Base-by-base conservation (phyloP, 768 basidiomycete genomes). In the Podaxis sp. region DNA sequence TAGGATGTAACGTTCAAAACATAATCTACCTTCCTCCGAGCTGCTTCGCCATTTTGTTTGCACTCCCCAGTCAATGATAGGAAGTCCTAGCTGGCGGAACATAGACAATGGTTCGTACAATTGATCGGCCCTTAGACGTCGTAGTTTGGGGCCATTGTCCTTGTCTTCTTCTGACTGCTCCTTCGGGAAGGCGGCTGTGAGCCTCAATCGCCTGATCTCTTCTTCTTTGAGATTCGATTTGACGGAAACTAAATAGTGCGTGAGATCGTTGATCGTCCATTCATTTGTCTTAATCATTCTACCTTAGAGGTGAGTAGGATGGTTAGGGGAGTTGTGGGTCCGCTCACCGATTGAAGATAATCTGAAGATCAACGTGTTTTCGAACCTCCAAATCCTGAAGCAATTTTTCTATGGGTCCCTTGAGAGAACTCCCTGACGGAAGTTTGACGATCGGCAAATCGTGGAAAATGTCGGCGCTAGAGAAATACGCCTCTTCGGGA, bases 201-300 rank as follows among this genome's bases (percentile, higher is more conserved):
- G 81, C 74, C 61, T 80, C 38, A 65, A 82, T 65, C 74, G 93
- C 25, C 72, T 66, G 67, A 77, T 71, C 64, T 84, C 83, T 60
- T 79, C 78, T 2, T 67, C 57, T 7, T 73, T 77, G 54, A 83
- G 67, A 0, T 77, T 77, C 14, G 85, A 81, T 67, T 85, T 84
- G 7, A 97, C 90, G 2, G 89, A 87, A 38, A 92, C 89, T 10
- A 99, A 82, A 70, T 99, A 97, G 68, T 88, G 89, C 55, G 89
- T 82, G 14, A 99, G 79, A 62, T 97, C 91, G 10, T 86, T 81
- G 54, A 89, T 86, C 1, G 88, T 90, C 95, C 94, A 95, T 64
- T 91, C 88, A 28, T 93, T 93, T 50, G 90, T 91, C 71, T 89
- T 90, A 64, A 93, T 84, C 90, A 93, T 91, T 70, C 91, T 93